These are phyloP conservation scores for Penicillium coffeae DNA, from an alignment of 495 filamentous ascomycete genomes.

Conservation along the genomic window DNA sequence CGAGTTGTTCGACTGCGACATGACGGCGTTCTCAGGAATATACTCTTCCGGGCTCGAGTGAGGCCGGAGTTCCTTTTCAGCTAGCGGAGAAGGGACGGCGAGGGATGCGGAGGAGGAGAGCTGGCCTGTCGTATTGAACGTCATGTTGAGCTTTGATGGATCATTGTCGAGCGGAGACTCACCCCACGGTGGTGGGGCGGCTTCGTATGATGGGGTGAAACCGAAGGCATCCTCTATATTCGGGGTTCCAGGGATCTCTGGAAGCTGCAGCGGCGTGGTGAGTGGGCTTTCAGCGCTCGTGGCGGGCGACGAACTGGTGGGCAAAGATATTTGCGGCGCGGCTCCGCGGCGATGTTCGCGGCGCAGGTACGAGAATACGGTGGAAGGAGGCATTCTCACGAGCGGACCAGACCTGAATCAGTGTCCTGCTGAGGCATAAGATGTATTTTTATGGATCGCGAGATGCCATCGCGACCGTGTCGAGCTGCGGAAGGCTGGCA, in stretches of 20 bases:
- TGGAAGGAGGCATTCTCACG: slow-evolving; percentile 38
- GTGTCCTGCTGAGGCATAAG: slow-evolving; percentile 2
- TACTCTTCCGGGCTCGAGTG: slow-evolving; percentile 35
- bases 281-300: slow-evolving; percentile 20
- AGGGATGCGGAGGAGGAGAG: slow-evolving; percentile 33
- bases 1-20: slow-evolving; percentile 27
- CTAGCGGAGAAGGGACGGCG: slow-evolving; percentile 23
- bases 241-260: slow-evolving; percentile 28
- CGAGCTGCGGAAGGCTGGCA: slow-evolving; percentile 12
- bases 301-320: slow-evolving; percentile 16
- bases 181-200: slow-evolving; percentile 11
- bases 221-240: slow-evolving; percentile 22
- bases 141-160: slow-evolving; percentile 22
- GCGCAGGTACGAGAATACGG: slow-evolving; percentile 49
- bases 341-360: slow-evolving; percentile 43
- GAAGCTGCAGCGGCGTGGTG: slow-evolving; percentile 17
- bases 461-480: slow-evolving; percentile 18
- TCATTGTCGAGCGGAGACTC: slow-evolving; percentile 25
- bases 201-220: slow-evolving; percentile 13
- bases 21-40: slow-evolving; percentile 19
- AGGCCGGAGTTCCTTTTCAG: slow-evolving; percentile 27
- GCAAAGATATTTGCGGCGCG: slow-evolving; percentile 30
- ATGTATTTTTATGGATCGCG: slow-evolving; percentile 8
- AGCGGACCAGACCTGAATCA: slow-evolving; percentile 10
- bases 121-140: slow-evolving; percentile 18